phyloP scores from a whole-genome alignment of 2,329 filamentous ascomycete genomes.

The Trichoderma citrinoviride region DNA sequence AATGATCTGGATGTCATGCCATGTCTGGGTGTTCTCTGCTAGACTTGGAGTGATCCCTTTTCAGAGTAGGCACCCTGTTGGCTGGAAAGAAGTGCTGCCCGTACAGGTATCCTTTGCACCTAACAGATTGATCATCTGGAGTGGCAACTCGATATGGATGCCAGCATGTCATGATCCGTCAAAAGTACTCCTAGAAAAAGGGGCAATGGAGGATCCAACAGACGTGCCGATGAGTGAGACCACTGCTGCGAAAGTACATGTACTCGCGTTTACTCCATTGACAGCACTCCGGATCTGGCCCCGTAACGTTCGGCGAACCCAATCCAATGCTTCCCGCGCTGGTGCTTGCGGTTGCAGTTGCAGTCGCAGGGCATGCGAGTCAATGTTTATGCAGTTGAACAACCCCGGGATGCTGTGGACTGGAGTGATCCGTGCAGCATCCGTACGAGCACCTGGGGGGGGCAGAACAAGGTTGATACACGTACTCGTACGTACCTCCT shows the following conservation, averaged over 20 bases:
- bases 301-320: background rate
- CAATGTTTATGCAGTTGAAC: slow-evolving; percentile 8
- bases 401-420: slow-evolving; percentile 1
- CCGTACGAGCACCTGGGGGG: background rate
- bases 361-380: slow-evolving; percentile 4
- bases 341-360: background rate
- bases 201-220: background rate
- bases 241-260: background rate
- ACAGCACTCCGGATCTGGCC: background rate
- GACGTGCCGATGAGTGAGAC: background rate
- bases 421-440: background rate
- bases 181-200: background rate
- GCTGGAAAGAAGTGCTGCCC: too few relatives aligned
- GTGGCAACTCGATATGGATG: too few relatives aligned
- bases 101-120: too few relatives aligned
- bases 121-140: too few relatives aligned
- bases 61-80: too few relatives aligned
- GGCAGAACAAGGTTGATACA: background rate
- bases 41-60: background rate
- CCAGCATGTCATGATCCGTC: too few relatives aligned
- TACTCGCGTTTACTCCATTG: background rate
- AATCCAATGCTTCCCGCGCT: slow-evolving; percentile 6
- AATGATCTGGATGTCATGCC: background rate
- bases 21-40: background rate
- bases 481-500: too few relatives aligned